Percentiles rank a stretch among this genome's conserved stretches.
These are phyloP conservation scores for Clavaria fumosa DNA, from an alignment of 768 basidiomycete genomes.

Conservation along the genomic window DNA sequence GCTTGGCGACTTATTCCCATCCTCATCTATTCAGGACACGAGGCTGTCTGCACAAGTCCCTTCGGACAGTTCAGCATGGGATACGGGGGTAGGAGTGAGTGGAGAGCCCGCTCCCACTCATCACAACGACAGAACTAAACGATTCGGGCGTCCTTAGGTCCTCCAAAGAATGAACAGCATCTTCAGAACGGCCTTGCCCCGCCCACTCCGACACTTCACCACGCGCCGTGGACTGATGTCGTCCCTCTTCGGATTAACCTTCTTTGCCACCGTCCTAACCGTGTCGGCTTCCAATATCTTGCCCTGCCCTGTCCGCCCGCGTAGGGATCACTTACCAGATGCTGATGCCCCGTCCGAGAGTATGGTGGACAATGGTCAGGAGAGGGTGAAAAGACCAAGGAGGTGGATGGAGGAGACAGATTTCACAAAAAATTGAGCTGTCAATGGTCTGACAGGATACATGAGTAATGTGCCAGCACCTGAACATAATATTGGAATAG, in stretches of 20 bases:
- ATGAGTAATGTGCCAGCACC: not conserved
- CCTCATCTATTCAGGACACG: conserved; percentile 5
- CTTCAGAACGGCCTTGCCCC: conserved; percentile 40
- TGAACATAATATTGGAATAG: not conserved
- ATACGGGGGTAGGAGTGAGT: not conserved
- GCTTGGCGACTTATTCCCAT: not conserved
- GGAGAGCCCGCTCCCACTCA: no score
- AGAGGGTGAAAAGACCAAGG: conserved; percentile 44
- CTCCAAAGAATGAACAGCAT: no score
- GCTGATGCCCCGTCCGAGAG: conserved; percentile 19
- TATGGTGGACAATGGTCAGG: conserved; percentile 22
- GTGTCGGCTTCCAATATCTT: conserved; percentile 68
- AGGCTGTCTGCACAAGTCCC: conserved; percentile 11
- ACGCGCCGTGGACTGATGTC: conserved; percentile 62
- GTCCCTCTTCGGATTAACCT: conserved; percentile 67
- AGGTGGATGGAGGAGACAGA: conserved; percentile 73
- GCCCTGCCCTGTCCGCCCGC: conserved; percentile 61
- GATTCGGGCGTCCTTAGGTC: no score
- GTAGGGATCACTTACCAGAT: conserved; percentile 46
- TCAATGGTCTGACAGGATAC: not conserved
- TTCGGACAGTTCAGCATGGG: not conserved
- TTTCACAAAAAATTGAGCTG: conserved; percentile 18
- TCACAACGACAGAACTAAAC: no score
- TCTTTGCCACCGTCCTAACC: conserved; percentile 61
- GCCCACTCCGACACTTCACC: conserved; percentile 44